Conservation (phyloP, 2,329 filamentous ascomycete genomes). For the Microdochium nivale region DNA sequence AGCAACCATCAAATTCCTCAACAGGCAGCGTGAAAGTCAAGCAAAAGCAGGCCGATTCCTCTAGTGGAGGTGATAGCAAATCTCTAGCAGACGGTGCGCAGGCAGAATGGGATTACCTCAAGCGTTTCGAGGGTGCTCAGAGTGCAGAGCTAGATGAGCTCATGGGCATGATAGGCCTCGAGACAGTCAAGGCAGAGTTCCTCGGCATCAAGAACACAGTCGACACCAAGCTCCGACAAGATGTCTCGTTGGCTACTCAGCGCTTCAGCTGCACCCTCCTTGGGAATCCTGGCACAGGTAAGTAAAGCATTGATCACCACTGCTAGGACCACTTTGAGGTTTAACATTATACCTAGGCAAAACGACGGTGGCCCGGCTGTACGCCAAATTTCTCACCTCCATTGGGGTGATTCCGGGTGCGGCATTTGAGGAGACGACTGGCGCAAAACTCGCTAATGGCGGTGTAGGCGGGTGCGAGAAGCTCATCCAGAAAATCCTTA, state of each 20-base stretch:
- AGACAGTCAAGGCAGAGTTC: slow-evolving; percentile 51
- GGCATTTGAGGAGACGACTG: slow-evolving; percentile 58
- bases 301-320: slow-evolving; percentile 5
- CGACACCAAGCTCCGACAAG: slow-evolving; percentile 50
- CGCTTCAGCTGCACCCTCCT: slow-evolving; percentile 55
- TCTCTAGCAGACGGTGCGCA: background rate
- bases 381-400: slow-evolving; percentile 54
- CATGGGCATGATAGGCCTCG: slow-evolving; percentile 55
- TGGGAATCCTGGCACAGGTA: slow-evolving; percentile 69
- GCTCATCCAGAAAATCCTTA: slow-evolving; percentile 45
- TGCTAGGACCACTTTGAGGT: background rate
- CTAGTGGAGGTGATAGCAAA: background rate
- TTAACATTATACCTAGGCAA: slow-evolving; percentile 39
- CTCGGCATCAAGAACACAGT: slow-evolving; percentile 48
- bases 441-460: slow-evolving; percentile 53
- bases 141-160: slow-evolving; percentile 49
- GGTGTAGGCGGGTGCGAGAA: slow-evolving; percentile 51
- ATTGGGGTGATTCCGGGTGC: slow-evolving; percentile 54
- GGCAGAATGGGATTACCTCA: background rate
- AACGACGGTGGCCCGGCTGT: slow-evolving; percentile 67
- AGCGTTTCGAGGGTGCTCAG: slow-evolving; percentile 31
- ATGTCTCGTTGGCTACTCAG: slow-evolving; percentile 42
- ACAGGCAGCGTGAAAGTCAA: background rate
- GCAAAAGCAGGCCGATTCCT: background rate
- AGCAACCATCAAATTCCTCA: background rate